phyloP scores from a whole-genome alignment of 331 rosid species.

The Malus hybrid region DNA sequence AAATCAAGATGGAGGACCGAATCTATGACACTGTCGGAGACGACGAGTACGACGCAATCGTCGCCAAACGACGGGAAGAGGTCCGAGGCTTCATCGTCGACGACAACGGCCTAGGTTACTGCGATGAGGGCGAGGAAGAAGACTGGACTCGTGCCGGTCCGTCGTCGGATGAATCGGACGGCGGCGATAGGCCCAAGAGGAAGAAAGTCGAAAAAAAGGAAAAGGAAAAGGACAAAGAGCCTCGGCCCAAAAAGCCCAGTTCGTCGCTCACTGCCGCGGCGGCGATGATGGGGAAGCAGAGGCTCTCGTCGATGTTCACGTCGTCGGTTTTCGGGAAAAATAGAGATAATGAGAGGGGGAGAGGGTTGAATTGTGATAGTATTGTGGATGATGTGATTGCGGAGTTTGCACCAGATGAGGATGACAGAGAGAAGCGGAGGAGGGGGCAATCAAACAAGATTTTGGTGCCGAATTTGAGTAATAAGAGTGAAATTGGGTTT shows the following conservation, averaged over 20 bases:
- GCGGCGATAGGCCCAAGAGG: conserved; percentile 55
- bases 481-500: conserved; percentile 16
- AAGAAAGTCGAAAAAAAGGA: conserved; percentile 50
- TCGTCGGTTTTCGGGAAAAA: conserved; percentile 56
- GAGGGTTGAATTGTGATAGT: conserved; percentile 40
- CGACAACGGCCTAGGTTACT: conserved; percentile 79
- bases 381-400: conserved; percentile 81
- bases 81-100: conserved; percentile 62
- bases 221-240: conserved; percentile 18
- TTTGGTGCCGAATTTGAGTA: not conserved
- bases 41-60: conserved; percentile 78
- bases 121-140: conserved; percentile 93
- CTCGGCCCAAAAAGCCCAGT: conserved; percentile 43
- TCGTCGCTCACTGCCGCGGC: conserved; percentile 83
- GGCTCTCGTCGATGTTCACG: conserved; percentile 88
- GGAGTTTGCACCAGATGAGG: conserved; percentile 82
- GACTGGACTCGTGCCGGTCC: conserved; percentile 78
- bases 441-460: conserved; percentile 28
- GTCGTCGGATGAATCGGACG: conserved; percentile 69
- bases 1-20: conserved; percentile 67
- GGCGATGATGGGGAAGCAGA: conserved; percentile 73
- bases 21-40: conserved; percentile 64
- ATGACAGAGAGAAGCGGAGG: conserved; percentile 56
- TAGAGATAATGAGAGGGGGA: conserved; percentile 48
- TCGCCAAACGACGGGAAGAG: conserved; percentile 79